Conservation (phyloP, 805 yeast genomes). For the Schizosaccharomyces cryophilus region DNA sequence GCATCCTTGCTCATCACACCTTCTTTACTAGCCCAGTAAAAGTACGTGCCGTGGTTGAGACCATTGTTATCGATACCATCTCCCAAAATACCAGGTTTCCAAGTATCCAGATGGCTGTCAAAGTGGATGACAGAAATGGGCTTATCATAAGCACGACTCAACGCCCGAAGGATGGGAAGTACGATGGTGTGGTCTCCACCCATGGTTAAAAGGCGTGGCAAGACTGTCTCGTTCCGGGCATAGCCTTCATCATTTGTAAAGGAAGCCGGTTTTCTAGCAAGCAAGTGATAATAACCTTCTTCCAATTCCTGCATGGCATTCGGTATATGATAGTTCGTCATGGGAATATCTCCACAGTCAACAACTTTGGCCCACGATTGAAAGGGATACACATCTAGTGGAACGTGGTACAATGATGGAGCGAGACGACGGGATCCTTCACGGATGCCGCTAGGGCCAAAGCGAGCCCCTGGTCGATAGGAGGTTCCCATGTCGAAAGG, state of each 20-base stretch:
- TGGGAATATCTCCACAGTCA: slow-evolving; percentile 48
- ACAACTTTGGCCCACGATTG: slow-evolving; percentile 10
- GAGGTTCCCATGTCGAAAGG: slow-evolving; percentile 70
- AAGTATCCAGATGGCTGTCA: slow-evolving; percentile 12
- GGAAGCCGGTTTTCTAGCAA: background rate
- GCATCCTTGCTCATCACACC: slow-evolving; percentile 27
- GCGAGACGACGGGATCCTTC: slow-evolving; percentile 48
- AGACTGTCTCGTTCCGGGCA: slow-evolving; percentile 3
- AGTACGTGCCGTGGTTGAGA: slow-evolving; percentile 65
- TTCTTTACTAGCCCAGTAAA: slow-evolving; percentile 56
- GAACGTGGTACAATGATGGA: slow-evolving; percentile 10
- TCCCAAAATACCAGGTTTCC: background rate
- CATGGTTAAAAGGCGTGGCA: slow-evolving; percentile 43
- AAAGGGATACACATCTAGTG: background rate
- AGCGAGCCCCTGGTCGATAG: slow-evolving; percentile 59
- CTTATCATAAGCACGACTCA: slow-evolving; percentile 35
- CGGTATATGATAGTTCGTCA: slow-evolving; percentile 41
- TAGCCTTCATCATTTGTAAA: background rate
- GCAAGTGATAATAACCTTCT: background rate
- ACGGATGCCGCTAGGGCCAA: slow-evolving; percentile 54
- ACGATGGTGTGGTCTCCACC: slow-evolving; percentile 72
- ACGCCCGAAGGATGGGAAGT: slow-evolving; percentile 46
- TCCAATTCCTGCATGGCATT: slow-evolving; percentile 18
- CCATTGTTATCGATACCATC: slow-evolving; percentile 57
- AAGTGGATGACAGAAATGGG: slow-evolving; percentile 46